phyloP scores from a whole-genome alignment of 1,139 yeast species.

The Scheffersomyces quercinus region DNA sequence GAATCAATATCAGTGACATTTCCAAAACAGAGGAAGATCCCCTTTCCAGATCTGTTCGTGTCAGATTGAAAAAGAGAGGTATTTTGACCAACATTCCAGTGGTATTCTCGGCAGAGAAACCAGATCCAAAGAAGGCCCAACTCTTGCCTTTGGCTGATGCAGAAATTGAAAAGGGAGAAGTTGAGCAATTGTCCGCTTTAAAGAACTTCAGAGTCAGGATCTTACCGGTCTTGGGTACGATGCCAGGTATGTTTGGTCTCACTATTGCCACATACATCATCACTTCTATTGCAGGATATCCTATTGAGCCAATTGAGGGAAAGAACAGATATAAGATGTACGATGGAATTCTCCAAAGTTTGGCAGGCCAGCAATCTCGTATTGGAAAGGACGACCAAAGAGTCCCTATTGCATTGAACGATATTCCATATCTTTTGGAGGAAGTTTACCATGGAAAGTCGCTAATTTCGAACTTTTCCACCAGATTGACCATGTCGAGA shows the following conservation, averaged over 20 bases:
- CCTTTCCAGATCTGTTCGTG: conserved; percentile 81
- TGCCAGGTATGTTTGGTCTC: conserved; percentile 95
- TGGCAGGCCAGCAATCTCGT: conserved; percentile 86
- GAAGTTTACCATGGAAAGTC: conserved; percentile 93
- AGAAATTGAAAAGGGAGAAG: conserved; percentile 77
- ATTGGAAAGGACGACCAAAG: conserved; percentile 69
- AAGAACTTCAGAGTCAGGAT: conserved; percentile 91
- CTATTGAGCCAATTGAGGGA: conserved; percentile 87
- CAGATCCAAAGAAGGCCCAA: conserved; percentile 90
- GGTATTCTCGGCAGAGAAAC: conserved; percentile 92
- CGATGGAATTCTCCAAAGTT: conserved; percentile 76
- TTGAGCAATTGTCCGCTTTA: conserved; percentile 83
- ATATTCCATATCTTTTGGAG: conserved; percentile 82
- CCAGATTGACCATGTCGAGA: conserved; percentile 73
- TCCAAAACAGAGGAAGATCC: conserved; percentile 85
- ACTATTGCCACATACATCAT: conserved; percentile 83
- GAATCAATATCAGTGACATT: conserved; percentile 46
- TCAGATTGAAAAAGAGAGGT: conserved; percentile 78
- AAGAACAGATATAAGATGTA: conserved; percentile 82
- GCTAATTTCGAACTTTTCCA: conserved; percentile 81
- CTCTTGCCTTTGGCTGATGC: conserved; percentile 80
- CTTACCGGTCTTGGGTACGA: conserved; percentile 90
- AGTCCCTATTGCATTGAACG: conserved; percentile 69
- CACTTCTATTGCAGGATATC: conserved; percentile 82
- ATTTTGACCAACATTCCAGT: conserved; percentile 77